Evolutionary conservation across 148 eudicot species (phyloP), one percentile per base, ranked within the genome.

Genomic region (Nyssa sinensis): DNA sequence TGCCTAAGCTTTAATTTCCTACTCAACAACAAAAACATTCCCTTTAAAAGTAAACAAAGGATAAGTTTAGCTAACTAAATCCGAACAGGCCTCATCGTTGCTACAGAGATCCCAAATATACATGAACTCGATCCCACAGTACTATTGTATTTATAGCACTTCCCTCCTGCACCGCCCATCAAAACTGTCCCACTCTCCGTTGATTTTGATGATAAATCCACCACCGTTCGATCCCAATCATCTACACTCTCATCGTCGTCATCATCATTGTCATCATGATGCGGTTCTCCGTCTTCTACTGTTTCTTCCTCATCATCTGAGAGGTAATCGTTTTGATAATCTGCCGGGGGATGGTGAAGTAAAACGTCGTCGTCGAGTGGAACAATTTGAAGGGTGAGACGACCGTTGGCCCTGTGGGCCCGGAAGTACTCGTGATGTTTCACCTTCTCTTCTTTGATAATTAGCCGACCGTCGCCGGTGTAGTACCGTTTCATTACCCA

Each of bases 371-470:
- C 76, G 17, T 30, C 11, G 12, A 25, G 34, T 14, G 71, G 71
- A 24, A 61, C 68, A 1, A 77, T 64, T 21, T 63, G 70, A 51
- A 77, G 64, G 1, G 66, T 71, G 23, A 77, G 65, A 6, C 80
- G 75, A 13, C 80, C 75, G 41, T 65, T 8, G 32, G 76, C 51
- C 29, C 73, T 33, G 60, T 58, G 67, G 13, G 47, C 73, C 30
- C 12, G 33, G 61, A 73, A 67, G 53, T 61, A 68, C 33, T 71
- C 70, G 7, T 16, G 75, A 1, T 37, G 67, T 21, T 31, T 23
- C 16, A 55, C 41, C 47, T 64, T 71, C 70, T 70, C 80, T 19
- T 77, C 59, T 16, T n/a, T 34, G 29, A 77, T 77, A 14, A 77
- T n/a, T 59, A 77, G 23, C 21, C 80, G 27, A 7, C 75, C 75